Evolutionary conservation across 1,284 basidiomycete genomes (phyloP), one percentile per base, ranked within the genome.

Genomic region (Cryptococcus jaspeensis): DNA sequence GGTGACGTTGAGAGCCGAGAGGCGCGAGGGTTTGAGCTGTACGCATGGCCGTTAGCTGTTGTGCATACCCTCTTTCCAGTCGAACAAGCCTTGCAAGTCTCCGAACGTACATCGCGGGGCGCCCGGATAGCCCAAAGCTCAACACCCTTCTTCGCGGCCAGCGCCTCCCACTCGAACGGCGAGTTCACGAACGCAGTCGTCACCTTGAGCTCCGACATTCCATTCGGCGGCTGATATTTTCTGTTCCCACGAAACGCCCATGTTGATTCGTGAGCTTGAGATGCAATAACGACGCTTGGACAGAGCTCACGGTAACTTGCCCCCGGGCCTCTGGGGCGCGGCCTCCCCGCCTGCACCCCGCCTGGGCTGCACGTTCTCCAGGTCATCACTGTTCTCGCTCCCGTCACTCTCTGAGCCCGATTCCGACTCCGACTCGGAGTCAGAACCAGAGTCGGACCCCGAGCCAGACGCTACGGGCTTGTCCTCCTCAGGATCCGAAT

Each of bases 81-180:
- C 18, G 28, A 25, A 13, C 13, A 55, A 25, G 36, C 28, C 50
- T 12, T 12, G 16, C 36, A 18, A 9, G 52, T 3, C 36, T 13
- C 28, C 4, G 11, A 6, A 62, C 72, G 55, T 51, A 76, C 74
- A 45, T 73, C 71, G 9, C 53, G 44, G 0, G 76, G 76, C 9
- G 72, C 64, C n/a, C 76, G 61, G 52, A 78, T 70, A 16, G 73
- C 69, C 76, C 76, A 78, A 11, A 78, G 59, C 59, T 78, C 71
- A 1, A 73, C 60, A 3, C 65, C 68, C 3, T 62, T 59, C 50
- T 69, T 67, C 11, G 41, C 18, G 7, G 68, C 64, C 23, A 78
- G 53, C 16, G 61, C 56, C 22, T 73, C 71, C 56, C 64, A 77
- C 50, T 76, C 74, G 50, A 78, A 75, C 6, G 67, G 64, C 4